Conservation (phyloP, 192 early-diverging fungal species). For the Coemansia sp. region DNA sequence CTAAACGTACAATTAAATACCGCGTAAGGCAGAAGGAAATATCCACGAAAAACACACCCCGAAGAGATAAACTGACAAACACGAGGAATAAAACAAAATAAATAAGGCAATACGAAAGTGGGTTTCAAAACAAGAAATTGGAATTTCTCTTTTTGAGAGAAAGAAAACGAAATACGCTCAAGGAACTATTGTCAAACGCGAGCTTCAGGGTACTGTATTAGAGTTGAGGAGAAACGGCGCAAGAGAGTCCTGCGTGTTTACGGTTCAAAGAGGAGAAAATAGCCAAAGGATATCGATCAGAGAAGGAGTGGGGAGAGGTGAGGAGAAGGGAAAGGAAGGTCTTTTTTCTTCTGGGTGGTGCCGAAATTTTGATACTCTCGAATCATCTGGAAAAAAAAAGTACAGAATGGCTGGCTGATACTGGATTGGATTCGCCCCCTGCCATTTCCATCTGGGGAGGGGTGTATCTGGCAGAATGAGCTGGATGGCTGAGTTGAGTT, state of each 20-base stretch:
- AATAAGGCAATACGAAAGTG: too few species aligned
- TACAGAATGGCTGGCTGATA: too few species aligned
- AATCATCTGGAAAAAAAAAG: not conserved
- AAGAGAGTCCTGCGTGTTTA: not conserved
- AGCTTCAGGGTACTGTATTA: too few species aligned
- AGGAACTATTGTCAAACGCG: too few species aligned
- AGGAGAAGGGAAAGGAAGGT: not conserved
- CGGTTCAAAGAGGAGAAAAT: constrained; percentile 4
- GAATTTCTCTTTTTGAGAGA: too few species aligned
- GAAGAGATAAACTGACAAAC: not conserved
- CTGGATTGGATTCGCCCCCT: too few species aligned
- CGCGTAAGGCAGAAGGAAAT: not conserved
- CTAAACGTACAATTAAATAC: constrained; percentile 7
- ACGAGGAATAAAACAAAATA: not conserved
- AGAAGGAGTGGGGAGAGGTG: not conserved
- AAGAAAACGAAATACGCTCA: too few species aligned
- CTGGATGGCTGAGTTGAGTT: too few species aligned
- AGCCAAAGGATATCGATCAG: not conserved
- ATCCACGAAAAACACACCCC: not conserved
- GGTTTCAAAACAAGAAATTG: too few species aligned
- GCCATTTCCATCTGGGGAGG: too few species aligned
- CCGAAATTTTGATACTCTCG: not conserved
- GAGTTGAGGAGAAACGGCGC: not conserved
- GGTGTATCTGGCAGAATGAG: too few species aligned
- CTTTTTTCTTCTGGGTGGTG: not conserved